Evolutionary conservation across 2,329 filamentous ascomycete species (phyloP).

Genomic region (Epichloe hybrida): DNA sequence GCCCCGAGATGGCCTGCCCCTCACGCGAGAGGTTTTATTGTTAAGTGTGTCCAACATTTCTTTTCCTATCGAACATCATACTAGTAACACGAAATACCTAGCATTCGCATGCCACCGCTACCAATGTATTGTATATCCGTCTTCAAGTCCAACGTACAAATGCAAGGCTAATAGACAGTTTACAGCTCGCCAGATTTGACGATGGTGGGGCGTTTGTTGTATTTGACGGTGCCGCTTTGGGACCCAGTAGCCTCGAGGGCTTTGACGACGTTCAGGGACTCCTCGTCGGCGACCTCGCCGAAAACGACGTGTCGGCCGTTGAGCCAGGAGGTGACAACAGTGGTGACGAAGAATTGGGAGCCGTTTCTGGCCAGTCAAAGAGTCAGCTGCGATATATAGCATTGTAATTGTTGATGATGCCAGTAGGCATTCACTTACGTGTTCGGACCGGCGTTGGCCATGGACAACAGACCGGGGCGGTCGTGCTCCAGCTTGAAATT

Average conservation of each 20-base stretch:
- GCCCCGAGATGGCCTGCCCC: no score
- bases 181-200: constrained; percentile 37
- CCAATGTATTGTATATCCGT: not conserved
- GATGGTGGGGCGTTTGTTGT: constrained; percentile 45
- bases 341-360: constrained; percentile 96
- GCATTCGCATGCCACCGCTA: constrained; percentile 1
- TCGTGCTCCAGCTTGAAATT: constrained; percentile 71
- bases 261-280: constrained; percentile 41
- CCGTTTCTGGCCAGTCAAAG: constrained; percentile 55
- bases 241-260: constrained; percentile 48
- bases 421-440: constrained; percentile 41
- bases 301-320: constrained; percentile 77
- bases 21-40: not conserved
- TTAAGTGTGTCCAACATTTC: not conserved
- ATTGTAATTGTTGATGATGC: not conserved
- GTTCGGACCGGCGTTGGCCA: constrained; percentile 93
- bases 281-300: constrained; percentile 50
- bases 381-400: not conserved
- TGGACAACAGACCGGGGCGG: constrained; percentile 69
- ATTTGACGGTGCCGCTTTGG: constrained; percentile 40
- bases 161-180: constrained; percentile 13
- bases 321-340: constrained; percentile 76
- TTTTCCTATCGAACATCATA: not conserved
- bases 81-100: not conserved
- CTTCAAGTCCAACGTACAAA: not conserved